A percentile compares a stretch with the other conserved stretches of the same genome.
Conservation (phyloP, 2,329 filamentous ascomycete genomes). For the Fusarium zealandicum region DNA sequence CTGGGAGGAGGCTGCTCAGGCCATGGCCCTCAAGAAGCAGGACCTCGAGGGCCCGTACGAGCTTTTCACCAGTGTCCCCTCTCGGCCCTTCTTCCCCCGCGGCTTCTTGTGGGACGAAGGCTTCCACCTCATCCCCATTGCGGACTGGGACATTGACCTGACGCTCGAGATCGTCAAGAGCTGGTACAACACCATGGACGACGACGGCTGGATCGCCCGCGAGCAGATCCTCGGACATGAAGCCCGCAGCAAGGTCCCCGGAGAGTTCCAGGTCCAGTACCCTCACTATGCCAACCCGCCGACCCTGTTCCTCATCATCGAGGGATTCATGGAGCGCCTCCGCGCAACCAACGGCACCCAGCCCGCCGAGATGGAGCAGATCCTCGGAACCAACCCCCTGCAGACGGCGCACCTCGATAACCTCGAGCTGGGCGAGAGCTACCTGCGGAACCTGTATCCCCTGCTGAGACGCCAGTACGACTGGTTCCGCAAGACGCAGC, state of each 20-base stretch:
- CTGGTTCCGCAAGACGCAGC: conserved; percentile 95
- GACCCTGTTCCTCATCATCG: conserved; percentile 89
- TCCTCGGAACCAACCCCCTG: conserved; percentile 54
- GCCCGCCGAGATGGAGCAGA: conserved; percentile 52
- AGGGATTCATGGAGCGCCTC: conserved; percentile 82
- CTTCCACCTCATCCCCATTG: conserved; percentile 89
- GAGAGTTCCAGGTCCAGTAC: conserved; percentile 93
- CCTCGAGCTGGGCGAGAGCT: conserved; percentile 70
- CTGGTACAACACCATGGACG: conserved; percentile 96
- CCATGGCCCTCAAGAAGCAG: conserved; percentile 72
- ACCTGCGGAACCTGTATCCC: conserved; percentile 81
- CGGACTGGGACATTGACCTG: conserved; percentile 93
- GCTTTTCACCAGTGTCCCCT: conserved; percentile 90
- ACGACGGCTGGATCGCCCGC: conserved; percentile 95
- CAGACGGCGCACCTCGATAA: conserved; percentile 73
- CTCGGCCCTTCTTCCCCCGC: conserved; percentile 92
- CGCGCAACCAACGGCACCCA: conserved; percentile 61
- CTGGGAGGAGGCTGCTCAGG: conserved; percentile 89
- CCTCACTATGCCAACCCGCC: conserved; percentile 98
- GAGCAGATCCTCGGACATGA: conserved; percentile 94
- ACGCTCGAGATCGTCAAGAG: conserved; percentile 87
- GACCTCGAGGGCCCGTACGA: conserved; percentile 82
- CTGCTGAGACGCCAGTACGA: conserved; percentile 87
- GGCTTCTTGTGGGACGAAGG: conserved; percentile 99
- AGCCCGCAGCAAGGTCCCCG: conserved; percentile 91